Conservation (phyloP, 2,329 filamentous ascomycete genomes). For the Nemania abortiva region DNA sequence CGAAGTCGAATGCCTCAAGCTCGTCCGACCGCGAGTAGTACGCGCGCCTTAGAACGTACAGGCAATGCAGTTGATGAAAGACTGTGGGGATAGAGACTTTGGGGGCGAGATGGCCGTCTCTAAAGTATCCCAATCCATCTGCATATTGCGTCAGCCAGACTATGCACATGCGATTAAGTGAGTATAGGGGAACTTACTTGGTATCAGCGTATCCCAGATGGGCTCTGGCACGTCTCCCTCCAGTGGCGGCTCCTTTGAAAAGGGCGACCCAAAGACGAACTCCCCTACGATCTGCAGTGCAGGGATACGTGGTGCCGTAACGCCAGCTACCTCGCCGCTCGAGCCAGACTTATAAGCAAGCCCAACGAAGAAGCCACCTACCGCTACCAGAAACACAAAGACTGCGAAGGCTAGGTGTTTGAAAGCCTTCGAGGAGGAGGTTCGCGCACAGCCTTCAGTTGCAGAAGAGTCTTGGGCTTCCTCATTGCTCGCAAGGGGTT, state of each 20-base stretch:
- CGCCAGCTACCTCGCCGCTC: neutral
- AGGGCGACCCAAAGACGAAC: constrained; percentile 31
- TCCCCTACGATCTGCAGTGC: constrained; percentile 11
- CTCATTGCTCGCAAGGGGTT: no score
- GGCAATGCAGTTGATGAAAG: constrained; percentile 35
- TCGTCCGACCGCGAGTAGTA: constrained; percentile 29
- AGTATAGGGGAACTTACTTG: constrained; percentile 34
- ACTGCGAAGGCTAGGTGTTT: no score
- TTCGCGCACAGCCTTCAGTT: no score
- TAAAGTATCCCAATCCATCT: constrained; percentile 38
- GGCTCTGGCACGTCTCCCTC: constrained; percentile 28
- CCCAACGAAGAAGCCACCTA: constrained; percentile 1
- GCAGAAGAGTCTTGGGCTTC: no score
- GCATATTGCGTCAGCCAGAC: neutral
- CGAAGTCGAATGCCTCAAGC: constrained; percentile 35
- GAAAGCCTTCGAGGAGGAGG: no score
- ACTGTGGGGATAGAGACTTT: constrained; percentile 33
- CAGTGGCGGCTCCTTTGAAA: constrained; percentile 31
- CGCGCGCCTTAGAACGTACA: constrained; percentile 34
- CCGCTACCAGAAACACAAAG: neutral
- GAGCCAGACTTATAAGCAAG: neutral
- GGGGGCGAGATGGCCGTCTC: constrained; percentile 27
- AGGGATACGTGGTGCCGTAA: constrained; percentile 25
- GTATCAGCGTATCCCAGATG: constrained; percentile 37
- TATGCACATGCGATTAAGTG: no score